A percentile compares a stretch with the other conserved stretches of the same genome.
phyloP scores from a whole-genome alignment of 805 yeast genomes.

The Jamesozyma lodderae region DNA sequence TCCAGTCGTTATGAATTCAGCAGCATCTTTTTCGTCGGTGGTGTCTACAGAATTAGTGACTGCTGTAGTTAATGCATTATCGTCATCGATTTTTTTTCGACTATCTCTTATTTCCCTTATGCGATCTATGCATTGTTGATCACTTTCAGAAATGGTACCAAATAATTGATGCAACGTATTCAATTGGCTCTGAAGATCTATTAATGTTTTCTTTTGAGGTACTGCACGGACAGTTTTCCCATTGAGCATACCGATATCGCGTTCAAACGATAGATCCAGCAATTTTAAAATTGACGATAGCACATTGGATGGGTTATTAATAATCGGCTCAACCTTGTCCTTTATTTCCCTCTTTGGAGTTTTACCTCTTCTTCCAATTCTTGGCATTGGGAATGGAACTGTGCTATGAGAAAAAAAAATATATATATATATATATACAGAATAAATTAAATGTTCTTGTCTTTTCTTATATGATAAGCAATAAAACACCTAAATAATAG shows the following conservation, averaged over 20 bases:
- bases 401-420: neutral
- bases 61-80: too few relatives aligned
- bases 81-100: too few relatives aligned
- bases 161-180: slow-evolving; percentile 21
- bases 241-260: slow-evolving; percentile 49
- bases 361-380: slow-evolving; percentile 25
- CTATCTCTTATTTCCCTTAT: slow-evolving; percentile 12
- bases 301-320: slow-evolving; percentile 33
- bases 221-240: slow-evolving; percentile 46
- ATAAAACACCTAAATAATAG: too few relatives aligned
- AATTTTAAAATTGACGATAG: slow-evolving; percentile 45
- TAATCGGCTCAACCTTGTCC: slow-evolving; percentile 16
- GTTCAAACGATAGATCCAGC: slow-evolving; percentile 46
- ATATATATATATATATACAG: too few relatives aligned
- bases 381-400: slow-evolving; percentile 10
- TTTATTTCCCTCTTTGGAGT: slow-evolving; percentile 4
- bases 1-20: too few relatives aligned
- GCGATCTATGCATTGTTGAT: slow-evolving; percentile 13
- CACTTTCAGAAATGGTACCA: slow-evolving; percentile 18
- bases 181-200: slow-evolving; percentile 35
- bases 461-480: too few relatives aligned
- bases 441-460: too few relatives aligned
- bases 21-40: too few relatives aligned
- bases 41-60: too few relatives aligned
- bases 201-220: slow-evolving; percentile 33